Base-by-base conservation (phyloP, 768 basidiomycete species). In the Xerocomus brunneocitrinus region DNA sequence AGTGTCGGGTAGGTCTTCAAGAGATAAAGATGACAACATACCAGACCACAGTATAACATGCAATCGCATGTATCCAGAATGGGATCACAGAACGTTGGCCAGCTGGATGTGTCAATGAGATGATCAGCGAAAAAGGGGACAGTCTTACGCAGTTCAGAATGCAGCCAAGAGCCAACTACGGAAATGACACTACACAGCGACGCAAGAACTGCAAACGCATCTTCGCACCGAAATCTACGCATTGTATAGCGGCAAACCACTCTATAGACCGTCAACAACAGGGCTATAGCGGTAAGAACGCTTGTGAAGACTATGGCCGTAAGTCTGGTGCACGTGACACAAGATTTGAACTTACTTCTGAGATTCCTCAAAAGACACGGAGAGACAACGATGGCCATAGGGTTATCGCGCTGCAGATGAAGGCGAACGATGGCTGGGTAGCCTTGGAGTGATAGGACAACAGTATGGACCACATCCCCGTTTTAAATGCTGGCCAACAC, bases 181-280 rank as follows among this genome's bases (percentile, higher is more conserved):
- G 35, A 64, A 10, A 50, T 32, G 27, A 50, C 42, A 14, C 55
- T 27, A 10, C 47, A 47, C 14, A 45, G 25, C 31, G 22, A 10
- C 36, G 50, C 62, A 35, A 54, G 31, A 3, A 35, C n/a, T 8
- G 49, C 55, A 13, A 43, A 56, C n/a, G 22, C 42, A 43, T 65
- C 65, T 30, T 67, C 65, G 56, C 59, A 65, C 55, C 62, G 48
- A 32, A 62, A 41, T 13, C 12, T 50, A 24, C 36, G 49, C 6
- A 7, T 53, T 41, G 8, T 28, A 35, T 46, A 47, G 42, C 49
- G 54, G 42, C 22, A 24, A 40, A 43, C 19, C n/a, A 53, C 4
- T 31, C 55, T 49, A 31, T 35, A 54, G 22, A 36, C 19, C 4
- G 50, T 43, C 39, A 61, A 19, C 12, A 8, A 32, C 5, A 61